phyloP scores from a whole-genome alignment of 208 protist genomes.

The Herpetomonas muscarum region DNA sequence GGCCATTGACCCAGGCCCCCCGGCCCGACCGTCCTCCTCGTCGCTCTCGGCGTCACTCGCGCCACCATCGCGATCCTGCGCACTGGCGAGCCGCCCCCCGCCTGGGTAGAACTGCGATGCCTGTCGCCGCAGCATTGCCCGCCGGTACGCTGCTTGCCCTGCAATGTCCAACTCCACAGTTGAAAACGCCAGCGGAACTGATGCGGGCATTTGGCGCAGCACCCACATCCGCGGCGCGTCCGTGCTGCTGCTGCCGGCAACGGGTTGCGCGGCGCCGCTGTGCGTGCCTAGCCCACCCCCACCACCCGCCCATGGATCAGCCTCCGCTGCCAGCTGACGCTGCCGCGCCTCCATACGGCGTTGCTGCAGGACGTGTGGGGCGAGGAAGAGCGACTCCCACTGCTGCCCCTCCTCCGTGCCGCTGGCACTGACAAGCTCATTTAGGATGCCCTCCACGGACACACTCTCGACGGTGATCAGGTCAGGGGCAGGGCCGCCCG shows the following conservation, averaged over 20 bases:
- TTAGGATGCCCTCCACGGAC: conserved; percentile 1
- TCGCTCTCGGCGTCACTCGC: not conserved
- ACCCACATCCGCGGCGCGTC: not conserved
- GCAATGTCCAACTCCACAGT: conserved; percentile 13
- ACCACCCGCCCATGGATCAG: not conserved
- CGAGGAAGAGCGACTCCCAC: conserved; percentile 3
- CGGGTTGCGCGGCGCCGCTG: not conserved
- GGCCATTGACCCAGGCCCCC: too few species aligned
- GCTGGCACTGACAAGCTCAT: not conserved
- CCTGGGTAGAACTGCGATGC: too few species aligned
- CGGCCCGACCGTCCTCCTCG: not conserved
- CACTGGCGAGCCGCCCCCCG: conserved; percentile 14
- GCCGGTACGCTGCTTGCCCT: conserved; percentile 4
- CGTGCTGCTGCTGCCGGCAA: not conserved
- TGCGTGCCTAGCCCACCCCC: not conserved
- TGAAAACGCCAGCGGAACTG: conserved; percentile 32
- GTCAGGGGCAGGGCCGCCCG: not conserved
- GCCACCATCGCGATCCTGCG: conserved; percentile 4
- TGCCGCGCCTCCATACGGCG: not conserved
- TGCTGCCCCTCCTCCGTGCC: conserved; percentile 4
- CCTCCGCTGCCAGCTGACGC: conserved; percentile 1
- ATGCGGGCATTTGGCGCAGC: conserved; percentile 20
- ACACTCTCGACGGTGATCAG: not conserved
- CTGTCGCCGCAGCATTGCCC: not conserved
- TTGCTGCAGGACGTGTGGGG: conserved; percentile 12